phyloP scores from a whole-genome alignment of 139 green algal species.

The Mesostigma viride region DNA sequence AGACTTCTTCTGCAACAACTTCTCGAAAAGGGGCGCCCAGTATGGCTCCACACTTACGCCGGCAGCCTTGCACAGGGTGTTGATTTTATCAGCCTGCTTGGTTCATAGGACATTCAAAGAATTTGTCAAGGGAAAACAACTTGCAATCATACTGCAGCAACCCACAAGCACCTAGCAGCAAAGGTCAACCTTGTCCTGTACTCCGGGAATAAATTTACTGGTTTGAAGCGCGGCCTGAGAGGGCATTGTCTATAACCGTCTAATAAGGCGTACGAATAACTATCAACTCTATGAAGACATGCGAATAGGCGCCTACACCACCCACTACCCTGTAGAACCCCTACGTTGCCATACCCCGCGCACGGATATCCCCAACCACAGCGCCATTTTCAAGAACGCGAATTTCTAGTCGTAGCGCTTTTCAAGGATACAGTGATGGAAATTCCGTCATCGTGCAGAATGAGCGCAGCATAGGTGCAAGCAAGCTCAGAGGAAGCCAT shows the following conservation, averaged over 20 bases:
- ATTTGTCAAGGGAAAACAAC: not conserved
- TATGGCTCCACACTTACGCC: conserved; percentile 85
- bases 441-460: conserved; percentile 89
- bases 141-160: not conserved
- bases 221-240: too few species aligned
- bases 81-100: conserved; percentile 81
- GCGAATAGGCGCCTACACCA: not conserved
- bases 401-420: conserved; percentile 37
- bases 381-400: not conserved
- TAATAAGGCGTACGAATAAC: not conserved
- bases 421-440: conserved; percentile 72
- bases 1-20: conserved; percentile 85
- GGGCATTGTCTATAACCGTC: not conserved
- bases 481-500: conserved; percentile 77
- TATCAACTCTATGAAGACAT: not conserved
- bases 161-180: not conserved
- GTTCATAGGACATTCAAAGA: not conserved
- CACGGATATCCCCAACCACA: not conserved
- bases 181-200: too few species aligned
- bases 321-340: not conserved
- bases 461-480: conserved; percentile 90
- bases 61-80: conserved; percentile 74
- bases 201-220: too few species aligned
- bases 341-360: not conserved
- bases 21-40: conserved; percentile 92